Evolutionary conservation across 441 rosid species (phyloP).

Genomic region (Melastoma candidum): DNA sequence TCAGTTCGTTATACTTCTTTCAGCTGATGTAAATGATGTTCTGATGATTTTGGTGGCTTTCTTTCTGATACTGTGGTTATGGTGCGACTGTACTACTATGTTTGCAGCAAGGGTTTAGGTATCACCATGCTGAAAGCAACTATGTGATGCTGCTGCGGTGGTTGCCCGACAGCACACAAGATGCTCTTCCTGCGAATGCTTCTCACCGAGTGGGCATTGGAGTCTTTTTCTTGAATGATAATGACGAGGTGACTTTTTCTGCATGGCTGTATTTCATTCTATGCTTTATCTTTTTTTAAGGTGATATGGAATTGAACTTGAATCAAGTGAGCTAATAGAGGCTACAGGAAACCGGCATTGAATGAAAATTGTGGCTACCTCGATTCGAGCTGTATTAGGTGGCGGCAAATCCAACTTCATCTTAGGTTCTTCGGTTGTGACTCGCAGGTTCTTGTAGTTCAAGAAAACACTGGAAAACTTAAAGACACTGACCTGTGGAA

Average conservation of each 20-base stretch:
- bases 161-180: conserved; percentile 1
- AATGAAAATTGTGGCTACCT: background rate
- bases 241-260: conserved; percentile 9
- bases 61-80: background rate
- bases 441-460: conserved; percentile 60
- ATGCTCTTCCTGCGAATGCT: conserved; percentile 14
- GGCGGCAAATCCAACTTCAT: background rate
- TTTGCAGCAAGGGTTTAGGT: conserved; percentile 16
- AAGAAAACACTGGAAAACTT: conserved; percentile 54
- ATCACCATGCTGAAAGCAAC: conserved; percentile 16
- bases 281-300: too few species aligned
- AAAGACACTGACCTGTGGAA: conserved; percentile 53
- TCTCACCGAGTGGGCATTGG: conserved; percentile 18
- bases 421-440: background rate
- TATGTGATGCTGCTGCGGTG: conserved; percentile 17
- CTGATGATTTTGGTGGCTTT: background rate
- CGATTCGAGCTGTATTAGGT: background rate
- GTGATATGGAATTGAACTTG: too few species aligned
- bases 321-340: too few species aligned
- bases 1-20: background rate
- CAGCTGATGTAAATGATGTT: too few species aligned
- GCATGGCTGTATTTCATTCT: too few species aligned
- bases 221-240: conserved; percentile 16
- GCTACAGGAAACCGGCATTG: too few species aligned
- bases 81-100: background rate